Evolutionary conservation across 2,329 filamentous ascomycete genomes (phyloP), one percentile per base, ranked within the genome.

Genomic region (Nemania sp.): DNA sequence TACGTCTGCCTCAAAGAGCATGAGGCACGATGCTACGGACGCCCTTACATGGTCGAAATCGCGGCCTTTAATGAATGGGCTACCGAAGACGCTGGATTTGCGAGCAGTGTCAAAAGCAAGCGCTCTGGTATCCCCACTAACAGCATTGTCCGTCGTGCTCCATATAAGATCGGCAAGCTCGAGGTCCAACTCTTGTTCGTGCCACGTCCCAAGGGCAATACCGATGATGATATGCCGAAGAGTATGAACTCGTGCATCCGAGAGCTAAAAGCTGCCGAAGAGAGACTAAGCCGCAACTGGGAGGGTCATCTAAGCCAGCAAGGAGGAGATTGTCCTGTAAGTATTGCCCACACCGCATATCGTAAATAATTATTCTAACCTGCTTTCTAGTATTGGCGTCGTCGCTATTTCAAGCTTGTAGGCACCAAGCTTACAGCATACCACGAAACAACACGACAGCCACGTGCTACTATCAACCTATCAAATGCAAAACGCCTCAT

Each of bases 31-130:
- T 96, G 94, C 77, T 99, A 92, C 75, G 96, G 96, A 41, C 90
- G 96, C 20, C 94, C 93, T 8, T 91, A 95, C 76, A 90, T 90
- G 69, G 93, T 94, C 18, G 94, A 98, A 74, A 90, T 98, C 64
- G 92, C 93, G 20, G 97, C 94, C 81, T 99, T 98, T 87, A 99
- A 99, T 77, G 96, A 99, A 82, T 99, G 96, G 96, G 96, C 96
- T 0, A 90, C 92, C 2, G 96, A 99, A 78, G 93, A 96, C 73
- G 89, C 88, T 10, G 86, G 85, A 26, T 91, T 91, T 68, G 89
- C 91, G 5, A 97, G 90, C 76, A 98, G 93, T 80, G 92, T 97
- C 70, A 97, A 97, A 87, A 98, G 93, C 85, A 98, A 98, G 88
- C 92, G 92, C 70, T 71, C 74, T 13, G 77, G 75, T 32, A 70